These are phyloP conservation scores for Epichloe coenophiala DNA, from an alignment of 2,329 filamentous ascomycete species.

Conservation along the genomic window DNA sequence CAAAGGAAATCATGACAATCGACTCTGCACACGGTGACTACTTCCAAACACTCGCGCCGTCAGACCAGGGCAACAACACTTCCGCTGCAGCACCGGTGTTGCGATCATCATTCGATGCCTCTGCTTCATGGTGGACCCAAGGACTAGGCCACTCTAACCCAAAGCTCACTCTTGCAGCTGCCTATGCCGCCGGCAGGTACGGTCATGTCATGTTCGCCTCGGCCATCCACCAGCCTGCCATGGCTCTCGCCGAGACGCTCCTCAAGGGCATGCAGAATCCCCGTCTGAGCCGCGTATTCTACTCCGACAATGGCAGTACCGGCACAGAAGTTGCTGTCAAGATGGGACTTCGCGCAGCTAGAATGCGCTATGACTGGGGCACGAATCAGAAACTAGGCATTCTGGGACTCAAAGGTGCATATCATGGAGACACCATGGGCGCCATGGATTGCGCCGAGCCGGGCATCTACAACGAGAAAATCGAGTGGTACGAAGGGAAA, in stretches of 20 bases:
- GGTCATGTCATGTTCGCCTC: constrained; percentile 83
- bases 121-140: constrained; percentile 86
- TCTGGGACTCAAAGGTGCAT: constrained; percentile 64
- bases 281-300: constrained; percentile 60
- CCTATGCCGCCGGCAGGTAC: constrained; percentile 71
- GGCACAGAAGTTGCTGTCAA: constrained; percentile 76
- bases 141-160: constrained; percentile 71
- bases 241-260: constrained; percentile 53
- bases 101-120: constrained; percentile 61
- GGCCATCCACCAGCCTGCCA: constrained; percentile 64
- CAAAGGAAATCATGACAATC: constrained; percentile 55
- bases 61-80: neutral
- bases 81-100: constrained; percentile 9
- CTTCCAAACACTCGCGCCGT: constrained; percentile 45
- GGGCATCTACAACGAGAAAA: constrained; percentile 63
- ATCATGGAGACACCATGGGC: constrained; percentile 80
- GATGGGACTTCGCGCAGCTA: constrained; percentile 63
- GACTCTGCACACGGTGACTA: constrained; percentile 70
- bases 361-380: constrained; percentile 52
- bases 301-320: constrained; percentile 72
- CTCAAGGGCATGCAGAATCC: constrained; percentile 47
- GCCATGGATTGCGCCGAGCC: constrained; percentile 80
- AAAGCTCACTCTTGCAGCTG: constrained; percentile 56
- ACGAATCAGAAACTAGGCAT: constrained; percentile 47
- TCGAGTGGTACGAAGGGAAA: constrained; percentile 72